Evolutionary conservation across 2,329 filamentous ascomycete genomes (phyloP).

Genomic region (Fusarium pseudograminearum): DNA sequence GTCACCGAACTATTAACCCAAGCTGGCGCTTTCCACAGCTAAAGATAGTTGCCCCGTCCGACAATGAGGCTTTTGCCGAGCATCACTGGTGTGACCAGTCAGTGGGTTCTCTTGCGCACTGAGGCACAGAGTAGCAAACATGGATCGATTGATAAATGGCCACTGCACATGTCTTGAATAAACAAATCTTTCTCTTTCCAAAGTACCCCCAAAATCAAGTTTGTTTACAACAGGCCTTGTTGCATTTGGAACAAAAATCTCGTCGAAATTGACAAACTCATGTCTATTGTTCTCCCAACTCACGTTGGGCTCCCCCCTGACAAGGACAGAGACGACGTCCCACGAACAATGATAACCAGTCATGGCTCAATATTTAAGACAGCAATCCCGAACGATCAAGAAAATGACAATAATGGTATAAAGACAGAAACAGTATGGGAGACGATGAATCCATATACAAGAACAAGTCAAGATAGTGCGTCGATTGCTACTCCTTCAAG

Average conservation of each 20-base stretch:
- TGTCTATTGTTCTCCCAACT: constrained; percentile 25
- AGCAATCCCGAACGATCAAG: constrained; percentile 7
- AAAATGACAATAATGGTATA: not conserved
- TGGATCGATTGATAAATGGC: constrained; percentile 15
- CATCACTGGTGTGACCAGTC: constrained; percentile 34
- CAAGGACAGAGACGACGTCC: constrained; percentile 13
- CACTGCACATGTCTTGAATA: constrained; percentile 21
- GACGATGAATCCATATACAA: constrained; percentile 30
- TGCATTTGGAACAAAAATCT: constrained; percentile 11
- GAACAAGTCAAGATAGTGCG: not conserved
- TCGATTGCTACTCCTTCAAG: constrained; percentile 14
- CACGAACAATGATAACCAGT: constrained; percentile 22
- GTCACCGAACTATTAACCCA: constrained; percentile 29
- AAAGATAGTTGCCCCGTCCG: constrained; percentile 33
- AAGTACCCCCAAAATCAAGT: constrained; percentile 6
- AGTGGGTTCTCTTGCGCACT: constrained; percentile 28
- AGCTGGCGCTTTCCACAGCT: constrained; percentile 21
- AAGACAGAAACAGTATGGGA: constrained; percentile 27
- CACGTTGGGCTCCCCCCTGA: constrained; percentile 8
- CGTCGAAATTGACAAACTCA: constrained; percentile 27
- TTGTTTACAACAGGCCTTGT: constrained; percentile 19
- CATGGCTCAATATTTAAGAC: constrained; percentile 21
- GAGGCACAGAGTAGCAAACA: constrained; percentile 43
- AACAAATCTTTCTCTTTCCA: constrained; percentile 15
- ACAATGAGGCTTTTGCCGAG: constrained; percentile 36